Percentiles rank a stretch among this genome's conserved stretches.
Conservation (phyloP, 306 rosid genomes). For the Albizia julibrissin region DNA sequence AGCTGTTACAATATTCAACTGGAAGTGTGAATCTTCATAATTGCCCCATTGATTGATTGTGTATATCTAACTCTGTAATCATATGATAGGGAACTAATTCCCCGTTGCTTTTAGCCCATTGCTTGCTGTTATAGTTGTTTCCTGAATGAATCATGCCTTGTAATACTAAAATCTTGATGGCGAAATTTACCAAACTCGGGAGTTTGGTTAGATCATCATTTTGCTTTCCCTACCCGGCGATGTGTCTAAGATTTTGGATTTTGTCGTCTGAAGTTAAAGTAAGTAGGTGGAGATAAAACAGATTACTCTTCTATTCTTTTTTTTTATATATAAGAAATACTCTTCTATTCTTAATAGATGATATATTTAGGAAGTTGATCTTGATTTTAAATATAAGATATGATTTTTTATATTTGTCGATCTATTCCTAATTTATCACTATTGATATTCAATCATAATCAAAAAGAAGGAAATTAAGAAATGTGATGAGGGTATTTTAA, state of each 20-base stretch:
- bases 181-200: background rate
- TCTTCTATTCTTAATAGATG: rapidly evolving
- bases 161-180: background rate
- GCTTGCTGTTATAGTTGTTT: background rate
- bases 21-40: background rate
- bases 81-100: background rate
- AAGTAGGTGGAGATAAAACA: background rate
- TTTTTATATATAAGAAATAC: too few relatives aligned
- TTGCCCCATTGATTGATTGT: background rate
- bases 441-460: too few relatives aligned
- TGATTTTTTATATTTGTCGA: too few relatives aligned
- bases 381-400: too few relatives aligned
- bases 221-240: background rate
- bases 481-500: too few relatives aligned
- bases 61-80: background rate
- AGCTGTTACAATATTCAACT: constrained; percentile 9
- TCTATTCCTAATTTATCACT: too few relatives aligned
- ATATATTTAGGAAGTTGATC: too few relatives aligned
- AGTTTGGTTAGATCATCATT: background rate
- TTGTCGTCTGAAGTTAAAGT: background rate
- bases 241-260: background rate
- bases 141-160: background rate
- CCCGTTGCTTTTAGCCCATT: background rate
- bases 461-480: too few relatives aligned
- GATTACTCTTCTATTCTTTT: too few relatives aligned